Conservation (phyloP, 2,329 filamentous ascomycete species). For the Alternaria hordeiaustralica region DNA sequence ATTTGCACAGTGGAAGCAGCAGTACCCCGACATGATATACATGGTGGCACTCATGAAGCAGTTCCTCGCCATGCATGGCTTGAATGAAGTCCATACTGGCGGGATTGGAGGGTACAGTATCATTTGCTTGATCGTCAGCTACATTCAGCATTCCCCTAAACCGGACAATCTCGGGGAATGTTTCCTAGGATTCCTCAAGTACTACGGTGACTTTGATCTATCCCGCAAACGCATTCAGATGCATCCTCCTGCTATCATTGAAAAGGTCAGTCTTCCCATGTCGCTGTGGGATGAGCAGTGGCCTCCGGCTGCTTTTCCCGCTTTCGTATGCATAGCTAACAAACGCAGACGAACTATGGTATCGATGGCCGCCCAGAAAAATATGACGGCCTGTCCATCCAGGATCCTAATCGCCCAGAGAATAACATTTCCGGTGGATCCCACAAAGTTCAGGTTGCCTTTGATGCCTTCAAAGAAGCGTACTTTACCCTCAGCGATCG, state of each 20-base stretch:
- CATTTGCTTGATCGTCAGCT: slow-evolving; percentile 89
- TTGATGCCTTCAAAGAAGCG: slow-evolving; percentile 69
- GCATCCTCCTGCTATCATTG: slow-evolving; percentile 71
- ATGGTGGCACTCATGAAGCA: slow-evolving; percentile 92
- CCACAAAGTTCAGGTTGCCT: slow-evolving; percentile 70
- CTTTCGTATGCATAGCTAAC: slow-evolving; percentile 11
- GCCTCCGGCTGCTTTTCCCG: background rate
- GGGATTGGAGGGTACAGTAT: slow-evolving; percentile 94
- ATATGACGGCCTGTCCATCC: slow-evolving; percentile 75
- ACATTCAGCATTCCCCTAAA: slow-evolving; percentile 71
- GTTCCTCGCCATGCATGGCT: slow-evolving; percentile 82
- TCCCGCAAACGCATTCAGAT: slow-evolving; percentile 74
- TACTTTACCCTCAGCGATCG: slow-evolving; percentile 53
- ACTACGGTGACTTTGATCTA: slow-evolving; percentile 86
- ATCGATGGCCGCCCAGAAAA: slow-evolving; percentile 43
- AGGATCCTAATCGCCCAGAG: slow-evolving; percentile 82
- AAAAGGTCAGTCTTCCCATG: slow-evolving; percentile 67
- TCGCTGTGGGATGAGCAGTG: background rate
- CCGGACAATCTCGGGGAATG: slow-evolving; percentile 73
- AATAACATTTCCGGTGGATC: slow-evolving; percentile 95
- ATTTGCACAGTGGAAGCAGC: slow-evolving; percentile 77
- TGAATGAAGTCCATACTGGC: slow-evolving; percentile 91
- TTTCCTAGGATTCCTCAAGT: slow-evolving; percentile 84
- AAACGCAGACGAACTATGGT: slow-evolving; percentile 23
- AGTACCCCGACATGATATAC: slow-evolving; percentile 84